Base-by-base conservation (phyloP, 768 basidiomycete species). In the Lyophyllum shimeji region DNA sequence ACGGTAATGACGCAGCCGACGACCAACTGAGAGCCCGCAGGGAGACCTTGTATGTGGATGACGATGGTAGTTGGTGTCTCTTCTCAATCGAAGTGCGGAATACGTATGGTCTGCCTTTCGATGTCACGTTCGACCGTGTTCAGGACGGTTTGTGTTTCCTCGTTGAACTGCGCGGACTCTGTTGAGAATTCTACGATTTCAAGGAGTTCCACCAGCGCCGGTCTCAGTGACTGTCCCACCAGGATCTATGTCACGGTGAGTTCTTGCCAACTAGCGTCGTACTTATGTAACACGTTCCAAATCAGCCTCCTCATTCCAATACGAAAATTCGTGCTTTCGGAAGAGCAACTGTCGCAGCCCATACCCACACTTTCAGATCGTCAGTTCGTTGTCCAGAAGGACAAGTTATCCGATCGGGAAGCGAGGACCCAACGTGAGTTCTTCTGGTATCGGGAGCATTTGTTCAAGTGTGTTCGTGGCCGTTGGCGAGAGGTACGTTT, bases 361-460 rank as follows among this genome's bases (percentile, higher is more conserved):
- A 91, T 98, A 44, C 96, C 97, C 0, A 86, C 86, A 15, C 72
- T 98, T 37, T 89, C 92, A 13, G 87, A 93, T 57, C 81, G 93
- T 24, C 97, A 99, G 67, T 98, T 95, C 68, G 85, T 98, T 17
- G 88, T 97, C 0, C 80, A 87, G 23, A 90, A 90, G 62, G 83
- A 87, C 4, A 81, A 75, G 47, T 71, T 90, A 55, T 81, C 86
- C 0, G 67, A 71, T 11, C 73, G 70, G 44, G 87, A 92, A 60
- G 81, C 88, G 57, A 76, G 75, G 42, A 65, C 76, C 9, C 88
- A 93, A 66, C 79, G 85, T 37, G 90, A 94, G 66, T 67, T 95
- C 15, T 99, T 98, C 74, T 99, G 97, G 97, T 96, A 97, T 68
- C 80, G 95, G 33, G 95, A 99, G 69, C 85, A 88, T 59, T 72